Evolutionary conservation across 176 grass and related monocot genomes (phyloP), one percentile per base, ranked within the genome.

Genomic region (Zoysia japonica): DNA sequence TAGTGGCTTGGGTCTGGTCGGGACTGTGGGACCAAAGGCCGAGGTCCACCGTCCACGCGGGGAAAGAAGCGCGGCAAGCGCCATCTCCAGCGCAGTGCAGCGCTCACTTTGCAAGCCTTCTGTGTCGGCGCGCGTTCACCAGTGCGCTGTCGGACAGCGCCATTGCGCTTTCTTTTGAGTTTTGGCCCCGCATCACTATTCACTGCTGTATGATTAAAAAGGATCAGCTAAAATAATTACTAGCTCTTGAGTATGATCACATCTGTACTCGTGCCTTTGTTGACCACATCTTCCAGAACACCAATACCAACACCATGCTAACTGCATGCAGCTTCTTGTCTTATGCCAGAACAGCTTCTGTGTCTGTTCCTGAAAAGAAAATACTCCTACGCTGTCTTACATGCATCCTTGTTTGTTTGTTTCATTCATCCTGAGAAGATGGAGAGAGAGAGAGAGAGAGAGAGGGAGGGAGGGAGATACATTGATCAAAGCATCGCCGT

Each of bases 121-220:
- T 28, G 28, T 0, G 28, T 28, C 28, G 28, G 28, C 28, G 0
- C 28, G 28, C 28, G 28, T 28, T 28, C 28, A 28, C 28, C 28
- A 28, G 28, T 28, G 28, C 28, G 28, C 28, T 28, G 28, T 28
- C 28, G 28, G 28, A 28, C 28, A 28, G 28, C 28, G 28, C 28
- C 28, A 28, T 28, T 28, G 28, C 28, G 85, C 85, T 76, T 86
- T 59, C 78, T 47, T 38, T 76, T 83, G 79, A 49, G 28, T 28
- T 28, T 28, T 28, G 28, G 28, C 28, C 28, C 79, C 1, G 50
- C 50, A 78, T 72, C 11, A 7, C 2, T 20, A 2, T 9, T 28
- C 28, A 28, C 28, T 28, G 28, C 28, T 28, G 28, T 50, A 55
- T 78, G 73, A 35, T 39, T 41, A 65, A 28, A 28, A 28, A 28